Conservation (phyloP, 2,329 filamentous ascomycete species). For the Ustilaginoidea virens region DNA sequence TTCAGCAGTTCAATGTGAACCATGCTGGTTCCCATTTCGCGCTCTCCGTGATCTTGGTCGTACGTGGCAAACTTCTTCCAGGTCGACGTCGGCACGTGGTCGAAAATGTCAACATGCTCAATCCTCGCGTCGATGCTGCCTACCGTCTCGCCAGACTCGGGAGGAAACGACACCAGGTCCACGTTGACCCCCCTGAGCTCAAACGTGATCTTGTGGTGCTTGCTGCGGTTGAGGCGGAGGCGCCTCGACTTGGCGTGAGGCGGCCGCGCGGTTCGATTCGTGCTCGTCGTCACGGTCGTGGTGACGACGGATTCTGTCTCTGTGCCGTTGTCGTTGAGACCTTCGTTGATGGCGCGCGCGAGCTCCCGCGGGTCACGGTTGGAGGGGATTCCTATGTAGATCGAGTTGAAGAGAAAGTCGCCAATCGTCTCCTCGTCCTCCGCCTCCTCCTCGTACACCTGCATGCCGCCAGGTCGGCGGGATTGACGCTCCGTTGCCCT, state of each 20-base stretch:
- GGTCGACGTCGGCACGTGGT: constrained; percentile 86
- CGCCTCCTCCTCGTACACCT: constrained; percentile 50
- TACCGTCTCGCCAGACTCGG: constrained; percentile 63
- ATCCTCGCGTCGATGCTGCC: constrained; percentile 78
- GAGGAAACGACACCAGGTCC: constrained; percentile 69
- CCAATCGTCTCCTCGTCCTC: constrained; percentile 80
- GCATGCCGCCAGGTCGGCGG: constrained; percentile 38
- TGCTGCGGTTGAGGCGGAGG: constrained; percentile 69
- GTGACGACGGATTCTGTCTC: constrained; percentile 84
- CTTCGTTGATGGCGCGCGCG: constrained; percentile 69
- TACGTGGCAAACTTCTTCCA: constrained; percentile 98
- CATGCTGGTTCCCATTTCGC: constrained; percentile 80
- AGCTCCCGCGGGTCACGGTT: constrained; percentile 76
- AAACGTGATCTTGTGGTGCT: constrained; percentile 87
- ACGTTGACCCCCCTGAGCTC: constrained; percentile 74
- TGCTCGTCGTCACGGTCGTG: constrained; percentile 48
- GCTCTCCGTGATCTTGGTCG: constrained; percentile 70
- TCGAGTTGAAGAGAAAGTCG: constrained; percentile 95
- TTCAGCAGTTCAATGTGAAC: constrained; percentile 77
- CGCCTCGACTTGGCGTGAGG: constrained; percentile 32
- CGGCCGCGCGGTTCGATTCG: constrained; percentile 30
- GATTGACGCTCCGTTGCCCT: constrained; percentile 63
- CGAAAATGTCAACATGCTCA: constrained; percentile 74
- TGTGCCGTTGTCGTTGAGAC: constrained; percentile 71
- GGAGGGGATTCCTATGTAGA: constrained; percentile 85